Percentiles rank a stretch among this genome's conserved stretches.
phyloP scores from a whole-genome alignment of 768 basidiomycete genomes.

The Hysterangium stoloniferum region DNA sequence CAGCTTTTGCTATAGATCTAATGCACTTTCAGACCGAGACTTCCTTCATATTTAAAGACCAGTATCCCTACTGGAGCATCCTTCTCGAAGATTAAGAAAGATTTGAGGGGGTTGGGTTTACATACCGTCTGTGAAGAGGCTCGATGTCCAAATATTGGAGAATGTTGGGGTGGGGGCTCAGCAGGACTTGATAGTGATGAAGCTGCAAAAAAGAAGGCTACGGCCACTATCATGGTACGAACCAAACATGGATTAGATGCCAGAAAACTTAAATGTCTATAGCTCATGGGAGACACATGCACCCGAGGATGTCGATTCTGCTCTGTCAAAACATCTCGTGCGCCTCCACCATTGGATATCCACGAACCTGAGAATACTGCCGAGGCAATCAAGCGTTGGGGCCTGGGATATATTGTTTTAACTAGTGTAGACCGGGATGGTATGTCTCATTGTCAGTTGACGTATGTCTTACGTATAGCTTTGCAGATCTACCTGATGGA shows the following conservation, averaged over 20 bases:
- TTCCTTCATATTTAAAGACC: constrained; percentile 85
- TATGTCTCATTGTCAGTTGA: constrained; percentile 22
- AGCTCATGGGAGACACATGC: constrained; percentile 99
- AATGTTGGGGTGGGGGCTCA: constrained; percentile 87
- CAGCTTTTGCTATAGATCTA: constrained; percentile 1
- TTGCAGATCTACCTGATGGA: constrained; percentile 79
- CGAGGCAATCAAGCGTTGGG: constrained; percentile 97
- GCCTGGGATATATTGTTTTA: constrained; percentile 93
- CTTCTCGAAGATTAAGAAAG: constrained; percentile 90
- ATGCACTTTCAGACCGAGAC: constrained; percentile 52
- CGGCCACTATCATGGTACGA: constrained; percentile 95
- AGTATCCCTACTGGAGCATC: constrained; percentile 84
- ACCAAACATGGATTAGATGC: not conserved
- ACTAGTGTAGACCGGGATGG: constrained; percentile 97
- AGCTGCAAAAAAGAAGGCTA: constrained; percentile 76
- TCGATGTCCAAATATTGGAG: constrained; percentile 98
- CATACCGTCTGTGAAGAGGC: constrained; percentile 99
- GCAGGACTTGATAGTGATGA: constrained; percentile 52
- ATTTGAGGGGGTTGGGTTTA: constrained; percentile 81
- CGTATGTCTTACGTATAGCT: not conserved
- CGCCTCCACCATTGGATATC: constrained; percentile 86
- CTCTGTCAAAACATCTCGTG: constrained; percentile 86
- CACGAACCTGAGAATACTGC: constrained; percentile 98
- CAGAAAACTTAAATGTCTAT: not conserved
- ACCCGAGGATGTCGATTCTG: constrained; percentile 98